Evolutionary conservation across 805 yeast species (phyloP).

Genomic region (Saturnispora dispora): DNA sequence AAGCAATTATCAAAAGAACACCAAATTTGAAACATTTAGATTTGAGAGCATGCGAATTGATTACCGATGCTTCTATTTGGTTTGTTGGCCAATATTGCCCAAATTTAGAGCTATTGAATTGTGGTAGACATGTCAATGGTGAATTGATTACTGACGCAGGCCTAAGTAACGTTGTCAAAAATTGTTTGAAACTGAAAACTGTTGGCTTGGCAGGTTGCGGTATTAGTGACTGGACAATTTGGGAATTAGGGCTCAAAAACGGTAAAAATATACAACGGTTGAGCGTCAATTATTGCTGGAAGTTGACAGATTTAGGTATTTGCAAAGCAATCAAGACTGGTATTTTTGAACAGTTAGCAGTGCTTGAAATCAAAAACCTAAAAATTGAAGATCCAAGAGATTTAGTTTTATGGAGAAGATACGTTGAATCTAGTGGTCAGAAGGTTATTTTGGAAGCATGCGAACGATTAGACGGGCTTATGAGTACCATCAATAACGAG

Average conservation of each 20-base stretch:
- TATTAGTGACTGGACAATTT: constrained; percentile 64
- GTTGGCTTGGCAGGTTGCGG: constrained; percentile 86
- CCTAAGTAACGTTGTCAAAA: constrained; percentile 44
- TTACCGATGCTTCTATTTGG: constrained; percentile 68
- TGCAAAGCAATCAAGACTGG: constrained; percentile 31
- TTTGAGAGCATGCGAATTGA: constrained; percentile 71
- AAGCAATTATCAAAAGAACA: constrained; percentile 42
- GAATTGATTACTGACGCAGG: constrained; percentile 63
- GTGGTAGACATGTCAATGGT: constrained; percentile 71
- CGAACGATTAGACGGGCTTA: constrained; percentile 50
- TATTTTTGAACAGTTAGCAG: constrained; percentile 51
- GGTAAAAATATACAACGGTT: constrained; percentile 46
- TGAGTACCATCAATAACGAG: constrained; percentile 51
- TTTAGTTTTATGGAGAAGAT: constrained; percentile 58
- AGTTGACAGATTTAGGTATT: constrained; percentile 24
- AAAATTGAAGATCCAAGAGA: constrained; percentile 52
- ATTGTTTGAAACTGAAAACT: constrained; percentile 48
- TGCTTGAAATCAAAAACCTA: constrained; percentile 67
- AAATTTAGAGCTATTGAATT: constrained; percentile 50
- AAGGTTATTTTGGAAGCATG: constrained; percentile 67
- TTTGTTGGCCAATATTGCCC: constrained; percentile 56
- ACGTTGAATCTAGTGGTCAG: constrained; percentile 33
- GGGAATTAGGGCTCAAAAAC: constrained; percentile 62
- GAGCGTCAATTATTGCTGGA: constrained; percentile 65
- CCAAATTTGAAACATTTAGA: constrained; percentile 59